A percentile compares a stretch with the other conserved stretches of the same genome.
phyloP scores from a whole-genome alignment of 148 eudicot species.

The Dysphania ambrosioides region DNA sequence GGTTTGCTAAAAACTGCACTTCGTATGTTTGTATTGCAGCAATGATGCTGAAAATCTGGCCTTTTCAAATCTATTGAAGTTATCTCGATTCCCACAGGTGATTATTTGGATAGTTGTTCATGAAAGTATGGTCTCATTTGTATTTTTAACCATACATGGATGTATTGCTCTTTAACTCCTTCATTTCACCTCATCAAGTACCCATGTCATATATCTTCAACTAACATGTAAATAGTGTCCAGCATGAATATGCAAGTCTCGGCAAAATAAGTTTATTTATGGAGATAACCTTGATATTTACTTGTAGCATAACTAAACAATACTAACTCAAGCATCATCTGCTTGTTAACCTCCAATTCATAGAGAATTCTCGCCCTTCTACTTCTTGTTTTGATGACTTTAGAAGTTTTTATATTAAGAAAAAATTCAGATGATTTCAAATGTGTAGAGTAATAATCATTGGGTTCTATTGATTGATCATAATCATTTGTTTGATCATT shows the following conservation, averaged over 20 bases:
- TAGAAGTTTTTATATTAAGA: not conserved
- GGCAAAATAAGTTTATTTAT: no score
- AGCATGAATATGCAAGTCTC: not conserved
- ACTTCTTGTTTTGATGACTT: no score
- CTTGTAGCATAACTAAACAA: not conserved
- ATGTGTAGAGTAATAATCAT: not conserved
- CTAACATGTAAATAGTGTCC: no score
- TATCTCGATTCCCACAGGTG: constrained; percentile 85
- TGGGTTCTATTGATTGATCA: not conserved
- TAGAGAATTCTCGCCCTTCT: not conserved
- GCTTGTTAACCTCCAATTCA: not conserved
- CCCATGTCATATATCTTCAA: not conserved
- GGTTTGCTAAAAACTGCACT: constrained; percentile 2
- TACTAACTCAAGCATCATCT: not conserved
- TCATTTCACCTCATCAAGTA: not conserved
- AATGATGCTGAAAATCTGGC: constrained; percentile 46
- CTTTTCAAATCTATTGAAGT: constrained; percentile 59
- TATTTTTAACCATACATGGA: not conserved
- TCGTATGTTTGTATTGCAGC: constrained; percentile 37
- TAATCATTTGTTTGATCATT: not conserved
- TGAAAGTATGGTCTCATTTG: not conserved
- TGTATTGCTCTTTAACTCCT: not conserved
- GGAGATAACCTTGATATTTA: not conserved
- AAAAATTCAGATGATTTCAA: not conserved
- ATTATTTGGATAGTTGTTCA: not conserved